Base-by-base conservation (phyloP, 768 basidiomycete genomes). In the Gloeophyllum trabeum region DNA sequence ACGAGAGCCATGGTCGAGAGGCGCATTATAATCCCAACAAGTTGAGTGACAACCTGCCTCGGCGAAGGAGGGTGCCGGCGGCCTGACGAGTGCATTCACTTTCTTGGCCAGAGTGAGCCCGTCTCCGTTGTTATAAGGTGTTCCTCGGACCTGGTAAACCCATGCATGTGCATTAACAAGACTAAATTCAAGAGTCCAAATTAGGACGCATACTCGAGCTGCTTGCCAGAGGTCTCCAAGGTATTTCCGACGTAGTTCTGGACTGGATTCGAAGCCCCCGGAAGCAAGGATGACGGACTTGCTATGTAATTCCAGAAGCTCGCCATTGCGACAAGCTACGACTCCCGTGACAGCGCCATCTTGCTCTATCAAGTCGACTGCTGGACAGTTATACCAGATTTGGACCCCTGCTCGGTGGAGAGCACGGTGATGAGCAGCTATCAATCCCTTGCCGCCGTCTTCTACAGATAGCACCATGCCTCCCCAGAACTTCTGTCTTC, bases 61-160 rank as follows among this genome's bases (percentile, higher is more conserved):
- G 59, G 82, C 77, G n/a, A 80, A 79, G 0, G 61, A 57, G n/a
- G n/a, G n/a, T n/a, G n/a, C n/a, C n/a, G n/a, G n/a, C n/a, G n/a
- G n/a, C n/a, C n/a, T n/a, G n/a, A 75, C 60, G 40, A 66, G 65
- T 14, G 76, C 79, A 4, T 78, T 74, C 23, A 73, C 44, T 5
- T 59, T 55, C 20, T 59, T 50, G 1, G 77, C 79, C 46, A 82
- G 62, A 28, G 56, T 47, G 45, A 83, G 69, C 1, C 77, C 75
- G 48, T 83, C 81, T 14, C 81, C 79, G n/a, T 65, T 69, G 47
- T 83, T 81, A 53, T 76, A 79, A 4, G 81, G 80, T 1, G 81
- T 83, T 14, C 81, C 79, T 44, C 79, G 71, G 40, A 84, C 71
- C 77, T 82, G n/a, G n/a, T n/a, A n/a, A n/a, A n/a, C n/a, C n/a